phyloP scores from a whole-genome alignment of 768 basidiomycete species.

The Termitomyces sp. region DNA sequence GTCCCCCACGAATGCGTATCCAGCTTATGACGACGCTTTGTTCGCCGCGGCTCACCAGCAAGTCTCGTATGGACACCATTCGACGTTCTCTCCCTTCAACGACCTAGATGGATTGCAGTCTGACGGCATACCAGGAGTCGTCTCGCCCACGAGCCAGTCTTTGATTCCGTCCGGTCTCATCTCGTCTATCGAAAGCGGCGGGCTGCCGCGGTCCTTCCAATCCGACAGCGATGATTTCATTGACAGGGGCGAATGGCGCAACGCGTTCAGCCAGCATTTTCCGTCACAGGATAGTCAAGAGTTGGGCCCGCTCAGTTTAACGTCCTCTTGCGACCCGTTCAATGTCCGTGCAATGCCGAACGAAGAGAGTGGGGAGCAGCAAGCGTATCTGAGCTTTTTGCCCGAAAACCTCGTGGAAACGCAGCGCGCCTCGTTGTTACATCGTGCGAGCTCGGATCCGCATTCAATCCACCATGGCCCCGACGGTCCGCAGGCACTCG shows the following conservation, averaged over 20 bases:
- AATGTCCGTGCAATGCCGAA: slow-evolving; percentile 32
- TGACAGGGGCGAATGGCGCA: slow-evolving; percentile 45
- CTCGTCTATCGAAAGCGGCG: slow-evolving; percentile 41
- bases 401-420: slow-evolving; percentile 22
- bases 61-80: slow-evolving; percentile 7
- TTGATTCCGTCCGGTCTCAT: slow-evolving; percentile 55
- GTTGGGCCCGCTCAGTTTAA: slow-evolving; percentile 18
- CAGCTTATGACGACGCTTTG: slow-evolving; percentile 35
- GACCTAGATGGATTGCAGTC: slow-evolving; percentile 29
- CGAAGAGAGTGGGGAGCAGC: slow-evolving; percentile 15
- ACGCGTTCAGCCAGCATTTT: slow-evolving; percentile 7
- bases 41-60: slow-evolving; percentile 22
- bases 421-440: slow-evolving; percentile 23
- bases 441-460: slow-evolving; percentile 32
- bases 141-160: slow-evolving; percentile 39
- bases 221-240: slow-evolving; percentile 47
- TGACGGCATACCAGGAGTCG: slow-evolving; percentile 17
- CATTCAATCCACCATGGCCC: slow-evolving; percentile 7
- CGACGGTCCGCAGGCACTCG: slow-evolving; percentile 12
- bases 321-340: slow-evolving; percentile 40
- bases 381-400: slow-evolving; percentile 1
- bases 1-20: slow-evolving; percentile 26
- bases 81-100: slow-evolving; percentile 49
- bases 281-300: slow-evolving; percentile 9
- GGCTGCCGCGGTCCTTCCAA: slow-evolving; percentile 41